Evolutionary conservation across 2,329 filamentous ascomycete genomes (phyloP), one percentile per base, ranked within the genome.

Genomic region (Magnaporthiopsis poae): DNA sequence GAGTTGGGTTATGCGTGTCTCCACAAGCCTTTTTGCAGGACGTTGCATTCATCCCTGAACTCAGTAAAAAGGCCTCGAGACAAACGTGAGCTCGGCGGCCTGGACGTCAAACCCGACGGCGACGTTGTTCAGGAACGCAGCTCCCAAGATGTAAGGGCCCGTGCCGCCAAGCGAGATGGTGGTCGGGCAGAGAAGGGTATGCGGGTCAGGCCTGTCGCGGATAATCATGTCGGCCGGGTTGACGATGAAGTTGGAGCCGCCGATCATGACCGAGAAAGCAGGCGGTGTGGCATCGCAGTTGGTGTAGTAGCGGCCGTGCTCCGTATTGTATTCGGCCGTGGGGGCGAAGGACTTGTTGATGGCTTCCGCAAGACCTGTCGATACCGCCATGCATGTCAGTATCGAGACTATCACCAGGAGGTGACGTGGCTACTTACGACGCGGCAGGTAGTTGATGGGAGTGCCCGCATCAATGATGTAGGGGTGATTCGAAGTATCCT

Each of bases 401-500:
- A 31, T 13, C 11, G 39, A 46, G 39, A 46, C 11, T 4, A 46
- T 46, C 13, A 5, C 31, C 29, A 13, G 36, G 63, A 25, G 11
- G 60, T 18, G 62, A 35, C 60, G 7, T 5, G 5, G 25, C n/a
- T 25, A 74, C 79, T 75, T 70, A 82, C 82, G 73, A 13, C 79
- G 78, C 13, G 82, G 82, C 1, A 84, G 72, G 68, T 82, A 81
- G 68, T 80, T 80, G 71, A 83, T 76, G 0, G 82, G 81, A 1
- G 82, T 84, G 39, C 81, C 81, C 21, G 80, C 83, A 72, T 85
- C 82, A 64, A 84, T 74, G 65, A 85, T 81, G 70, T 80, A 82
- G 5, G 80, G 80, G 65, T 79, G 80, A 70, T 78, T 80, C 46
- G 74, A 77, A 25, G 71, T 74, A 68, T 80, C 78, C 2, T 74